Conservation (phyloP, 2,329 filamentous ascomycete species). For the Bipolaris oryzae region DNA sequence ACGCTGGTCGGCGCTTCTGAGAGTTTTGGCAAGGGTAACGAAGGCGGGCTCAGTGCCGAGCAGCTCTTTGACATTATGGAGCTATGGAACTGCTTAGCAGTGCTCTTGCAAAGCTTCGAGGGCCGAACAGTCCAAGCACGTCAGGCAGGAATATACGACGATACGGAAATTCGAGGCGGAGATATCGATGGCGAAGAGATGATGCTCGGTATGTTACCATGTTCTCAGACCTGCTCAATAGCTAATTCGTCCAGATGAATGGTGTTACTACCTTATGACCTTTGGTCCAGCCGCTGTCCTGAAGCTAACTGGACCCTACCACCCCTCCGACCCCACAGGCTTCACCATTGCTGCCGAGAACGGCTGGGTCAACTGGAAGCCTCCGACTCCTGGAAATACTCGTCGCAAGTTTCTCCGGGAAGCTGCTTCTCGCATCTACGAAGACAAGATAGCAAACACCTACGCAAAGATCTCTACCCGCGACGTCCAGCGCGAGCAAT, state of each 20-base stretch:
- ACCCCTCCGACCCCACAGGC: constrained; percentile 49
- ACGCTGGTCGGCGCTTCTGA: constrained; percentile 62
- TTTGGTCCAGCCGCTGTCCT: constrained; percentile 63
- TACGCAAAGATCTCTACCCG: constrained; percentile 44
- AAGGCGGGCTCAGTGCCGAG: constrained; percentile 58
- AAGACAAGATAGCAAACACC: constrained; percentile 54
- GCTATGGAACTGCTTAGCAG: constrained; percentile 66
- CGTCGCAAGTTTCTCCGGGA: constrained; percentile 65
- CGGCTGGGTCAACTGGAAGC: constrained; percentile 64
- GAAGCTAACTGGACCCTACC: constrained; percentile 53
- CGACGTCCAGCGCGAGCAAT: constrained; percentile 48
- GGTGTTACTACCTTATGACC: constrained; percentile 65
- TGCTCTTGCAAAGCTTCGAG: constrained; percentile 62
- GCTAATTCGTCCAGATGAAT: constrained; percentile 58
- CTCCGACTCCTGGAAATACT: constrained; percentile 53
- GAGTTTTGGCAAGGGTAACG: constrained; percentile 64
- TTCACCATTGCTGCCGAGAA: constrained; percentile 61
- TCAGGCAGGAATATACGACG: constrained; percentile 61
- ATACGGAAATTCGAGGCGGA: constrained; percentile 53
- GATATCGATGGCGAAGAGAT: constrained; percentile 60
- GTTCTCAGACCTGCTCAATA: neutral
- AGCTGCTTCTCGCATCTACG: constrained; percentile 65
- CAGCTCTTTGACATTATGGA: constrained; percentile 70
- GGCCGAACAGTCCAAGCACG: constrained; percentile 62
- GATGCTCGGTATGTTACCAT: constrained; percentile 54